Evolutionary conservation across 345 rosid species (phyloP).

Genomic region (Eutrema japonicum): DNA sequence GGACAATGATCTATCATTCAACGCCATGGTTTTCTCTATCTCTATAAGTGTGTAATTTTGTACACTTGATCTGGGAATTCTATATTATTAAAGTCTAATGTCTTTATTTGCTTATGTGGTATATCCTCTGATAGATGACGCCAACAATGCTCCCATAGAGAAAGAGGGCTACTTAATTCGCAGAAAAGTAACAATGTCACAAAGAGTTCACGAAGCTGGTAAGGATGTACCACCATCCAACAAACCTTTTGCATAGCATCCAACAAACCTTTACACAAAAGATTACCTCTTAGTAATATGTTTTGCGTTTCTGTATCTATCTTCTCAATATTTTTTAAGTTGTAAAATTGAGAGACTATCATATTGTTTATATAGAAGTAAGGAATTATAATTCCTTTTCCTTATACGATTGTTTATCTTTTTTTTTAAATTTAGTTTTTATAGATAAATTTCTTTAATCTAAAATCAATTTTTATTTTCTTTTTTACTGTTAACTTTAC

Average conservation of each 20-base stretch:
- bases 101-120: background rate
- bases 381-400: too few species aligned
- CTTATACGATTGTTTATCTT: too few species aligned
- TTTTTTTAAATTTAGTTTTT: too few species aligned
- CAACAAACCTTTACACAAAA: too few species aligned
- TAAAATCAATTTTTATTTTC: too few species aligned
- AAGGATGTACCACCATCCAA: conserved; percentile 15
- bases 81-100: background rate
- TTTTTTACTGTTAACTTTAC: too few species aligned
- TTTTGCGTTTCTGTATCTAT: too few species aligned
- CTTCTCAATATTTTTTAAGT: too few species aligned
- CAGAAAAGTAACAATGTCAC: conserved; percentile 6
- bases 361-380: too few species aligned
- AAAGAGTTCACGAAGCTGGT: background rate
- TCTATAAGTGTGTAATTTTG: conserved; percentile 21
- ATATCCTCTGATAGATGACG: background rate
- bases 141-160: conserved; percentile 12
- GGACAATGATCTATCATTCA: background rate
- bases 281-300: too few species aligned
- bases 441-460: too few species aligned
- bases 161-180: background rate
- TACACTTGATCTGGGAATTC: background rate
- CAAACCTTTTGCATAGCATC: background rate
- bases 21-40: background rate
- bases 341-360: too few species aligned